Evolutionary conservation across 2,329 filamentous ascomycete genomes (phyloP).

Genomic region (Waltergamsia citrina): DNA sequence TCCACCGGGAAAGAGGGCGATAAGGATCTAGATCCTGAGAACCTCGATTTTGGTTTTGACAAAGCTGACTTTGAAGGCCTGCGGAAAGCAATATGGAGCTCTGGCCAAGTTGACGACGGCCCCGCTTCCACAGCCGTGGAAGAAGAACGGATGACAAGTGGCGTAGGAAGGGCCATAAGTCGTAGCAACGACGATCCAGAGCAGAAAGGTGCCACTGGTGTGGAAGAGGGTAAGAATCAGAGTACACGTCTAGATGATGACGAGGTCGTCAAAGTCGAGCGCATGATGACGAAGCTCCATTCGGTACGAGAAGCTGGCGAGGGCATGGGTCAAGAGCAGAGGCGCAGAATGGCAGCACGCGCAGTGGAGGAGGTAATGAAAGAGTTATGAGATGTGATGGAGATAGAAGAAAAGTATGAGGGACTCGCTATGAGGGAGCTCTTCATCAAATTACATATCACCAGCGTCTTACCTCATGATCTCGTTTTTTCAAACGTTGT

Average conservation of each 20-base stretch:
- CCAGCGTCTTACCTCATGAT: too few relatives aligned
- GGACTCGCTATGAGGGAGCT: too few relatives aligned
- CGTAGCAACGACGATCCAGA: background rate
- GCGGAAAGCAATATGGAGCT: slow-evolving; percentile 39
- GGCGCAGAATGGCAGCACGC: slow-evolving; percentile 49
- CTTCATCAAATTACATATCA: too few relatives aligned
- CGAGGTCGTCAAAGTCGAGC: slow-evolving; percentile 49
- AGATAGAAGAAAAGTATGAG: too few relatives aligned
- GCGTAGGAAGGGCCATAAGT: background rate
- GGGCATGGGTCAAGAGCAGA: slow-evolving; percentile 50
- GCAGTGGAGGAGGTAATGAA: slow-evolving; percentile 58
- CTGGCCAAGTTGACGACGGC: slow-evolving; percentile 6
- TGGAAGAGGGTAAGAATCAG: slow-evolving; percentile 8
- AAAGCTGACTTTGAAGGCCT: slow-evolving; percentile 42
- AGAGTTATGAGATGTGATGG: slow-evolving; percentile 32
- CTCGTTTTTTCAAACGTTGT: too few relatives aligned
- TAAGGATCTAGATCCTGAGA: slow-evolving; percentile 32
- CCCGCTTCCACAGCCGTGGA: slow-evolving; percentile 2
- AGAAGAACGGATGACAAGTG: background rate
- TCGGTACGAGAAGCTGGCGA: slow-evolving; percentile 50
- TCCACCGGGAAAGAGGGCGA: slow-evolving; percentile 17
- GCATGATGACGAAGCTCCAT: slow-evolving; percentile 55
- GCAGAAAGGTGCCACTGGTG: slow-evolving; percentile 2
- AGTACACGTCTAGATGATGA: slow-evolving; percentile 28
- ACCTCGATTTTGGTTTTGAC: slow-evolving; percentile 42